A percentile compares a stretch with the other conserved stretches of the same genome.
Evolutionary conservation across 495 filamentous ascomycete genomes (phyloP).

Genomic region (Halenospora varia): DNA sequence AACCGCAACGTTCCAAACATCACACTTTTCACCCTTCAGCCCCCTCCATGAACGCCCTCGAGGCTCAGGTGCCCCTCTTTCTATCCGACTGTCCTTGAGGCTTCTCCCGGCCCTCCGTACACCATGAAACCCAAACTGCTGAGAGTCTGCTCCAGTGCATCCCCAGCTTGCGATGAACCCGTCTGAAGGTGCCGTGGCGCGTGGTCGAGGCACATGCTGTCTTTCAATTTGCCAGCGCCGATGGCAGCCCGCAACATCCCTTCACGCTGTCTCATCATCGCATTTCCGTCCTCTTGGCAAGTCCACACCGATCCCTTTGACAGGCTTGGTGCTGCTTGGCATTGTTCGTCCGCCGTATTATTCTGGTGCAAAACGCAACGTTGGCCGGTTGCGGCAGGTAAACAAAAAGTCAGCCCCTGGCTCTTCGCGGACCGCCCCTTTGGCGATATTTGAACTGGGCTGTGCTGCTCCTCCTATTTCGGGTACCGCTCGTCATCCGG

Average conservation of each 20-base stretch:
- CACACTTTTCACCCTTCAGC: background rate
- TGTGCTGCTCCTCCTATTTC: background rate
- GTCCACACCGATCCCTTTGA: background rate
- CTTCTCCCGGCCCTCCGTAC: too few relatives aligned
- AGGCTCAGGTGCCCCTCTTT: too few relatives aligned
- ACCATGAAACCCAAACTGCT: too few relatives aligned
- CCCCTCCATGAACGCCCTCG: background rate
- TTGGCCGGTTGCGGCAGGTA: background rate
- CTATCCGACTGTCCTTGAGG: background rate
- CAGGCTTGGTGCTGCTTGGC: background rate
- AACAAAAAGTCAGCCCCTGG: background rate
- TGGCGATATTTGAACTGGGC: background rate
- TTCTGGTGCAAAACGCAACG: background rate
- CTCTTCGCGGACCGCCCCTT: background rate
- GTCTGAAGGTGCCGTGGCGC: background rate
- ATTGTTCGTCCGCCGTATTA: background rate
- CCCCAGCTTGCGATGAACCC: background rate
- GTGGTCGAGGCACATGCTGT: background rate
- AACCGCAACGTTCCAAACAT: background rate
- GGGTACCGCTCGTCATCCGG: background rate
- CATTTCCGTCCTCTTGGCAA: background rate
- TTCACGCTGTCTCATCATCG: background rate
- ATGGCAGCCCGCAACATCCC: background rate
- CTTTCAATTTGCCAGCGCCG: background rate
- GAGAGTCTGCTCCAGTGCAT: too few relatives aligned